A percentile compares a stretch with the other conserved stretches of the same genome.
Conservation (phyloP, 2,329 filamentous ascomycete species). For the Aspergillus tanneri region DNA sequence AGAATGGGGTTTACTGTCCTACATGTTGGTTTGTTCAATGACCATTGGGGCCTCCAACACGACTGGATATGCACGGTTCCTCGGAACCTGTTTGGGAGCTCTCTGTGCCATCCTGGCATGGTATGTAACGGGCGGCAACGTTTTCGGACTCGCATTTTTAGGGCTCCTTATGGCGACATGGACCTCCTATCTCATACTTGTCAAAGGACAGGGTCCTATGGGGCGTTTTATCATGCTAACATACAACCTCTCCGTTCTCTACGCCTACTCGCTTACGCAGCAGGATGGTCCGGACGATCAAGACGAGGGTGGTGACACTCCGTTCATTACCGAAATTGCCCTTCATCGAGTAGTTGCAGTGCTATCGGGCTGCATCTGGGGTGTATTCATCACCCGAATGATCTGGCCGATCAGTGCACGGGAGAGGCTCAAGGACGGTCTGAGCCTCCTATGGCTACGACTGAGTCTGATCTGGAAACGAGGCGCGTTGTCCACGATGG, state of each 20-base stretch:
- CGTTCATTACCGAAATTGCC: conserved; percentile 83
- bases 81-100: conserved; percentile 82
- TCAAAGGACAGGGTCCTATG: conserved; percentile 79
- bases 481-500: conserved; percentile 75
- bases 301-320: conserved; percentile 80
- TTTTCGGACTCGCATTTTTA: conserved; percentile 71
- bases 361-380: conserved; percentile 84
- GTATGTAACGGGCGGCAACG: conserved; percentile 72
- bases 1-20: conserved; percentile 94
- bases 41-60: conserved; percentile 95
- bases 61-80: conserved; percentile 80
- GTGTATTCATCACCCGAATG: conserved; percentile 80
- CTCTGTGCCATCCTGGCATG: conserved; percentile 73
- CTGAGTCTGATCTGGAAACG: conserved; percentile 97
- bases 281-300: conserved; percentile 76
- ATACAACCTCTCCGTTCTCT: conserved; percentile 92
- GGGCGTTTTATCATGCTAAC: conserved; percentile 92
- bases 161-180: conserved; percentile 78
- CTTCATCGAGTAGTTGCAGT: conserved; percentile 86
- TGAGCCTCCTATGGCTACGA: conserved; percentile 87
- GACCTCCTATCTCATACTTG: conserved; percentile 88
- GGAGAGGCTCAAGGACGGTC: conserved; percentile 80
- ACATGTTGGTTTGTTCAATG: conserved; percentile 98
- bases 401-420: conserved; percentile 94
- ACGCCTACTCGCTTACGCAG: conserved; percentile 85